Conservation (phyloP, 78 protist genomes). For the Dictyostelium firmibasis region DNA sequence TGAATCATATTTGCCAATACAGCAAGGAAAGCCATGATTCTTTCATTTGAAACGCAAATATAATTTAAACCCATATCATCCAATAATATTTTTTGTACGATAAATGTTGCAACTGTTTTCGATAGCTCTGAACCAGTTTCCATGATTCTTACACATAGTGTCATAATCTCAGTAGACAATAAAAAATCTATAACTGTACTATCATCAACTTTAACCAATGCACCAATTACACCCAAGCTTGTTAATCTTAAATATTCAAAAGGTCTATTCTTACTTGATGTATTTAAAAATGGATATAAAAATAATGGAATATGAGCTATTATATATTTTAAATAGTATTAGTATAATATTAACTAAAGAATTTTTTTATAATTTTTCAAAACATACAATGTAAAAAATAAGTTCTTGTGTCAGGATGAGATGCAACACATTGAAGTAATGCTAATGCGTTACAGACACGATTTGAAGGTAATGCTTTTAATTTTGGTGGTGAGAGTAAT, state of each 20-base stretch:
- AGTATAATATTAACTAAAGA: no score
- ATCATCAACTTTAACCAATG: conserved; percentile 98
- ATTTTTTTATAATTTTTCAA: no score
- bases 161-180: conserved; percentile 98
- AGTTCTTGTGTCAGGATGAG: conserved; percentile 98
- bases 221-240: conserved; percentile 99
- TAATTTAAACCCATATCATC: conserved; percentile 95
- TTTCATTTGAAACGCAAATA: conserved; percentile 93
- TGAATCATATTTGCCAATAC: conserved; percentile 86
- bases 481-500: conserved; percentile 94
- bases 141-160: conserved; percentile 99
- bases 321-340: not conserved
- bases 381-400: conserved; percentile 92
- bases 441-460: conserved; percentile 99
- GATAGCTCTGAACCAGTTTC: conserved; percentile 96
- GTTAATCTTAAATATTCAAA: conserved; percentile 99
- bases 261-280: conserved; percentile 93
- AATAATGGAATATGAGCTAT: conserved; percentile 98
- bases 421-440: conserved; percentile 98
- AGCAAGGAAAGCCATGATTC: conserved; percentile 89
- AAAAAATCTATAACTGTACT: conserved; percentile 95
- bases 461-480: conserved; percentile 95
- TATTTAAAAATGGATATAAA: conserved; percentile 99
- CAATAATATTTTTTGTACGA: conserved; percentile 98
- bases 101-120: conserved; percentile 99